Percentiles rank a stretch among this genome's conserved stretches.
Conservation (phyloP, 805 yeast species). For the Danielia reshetovae region DNA sequence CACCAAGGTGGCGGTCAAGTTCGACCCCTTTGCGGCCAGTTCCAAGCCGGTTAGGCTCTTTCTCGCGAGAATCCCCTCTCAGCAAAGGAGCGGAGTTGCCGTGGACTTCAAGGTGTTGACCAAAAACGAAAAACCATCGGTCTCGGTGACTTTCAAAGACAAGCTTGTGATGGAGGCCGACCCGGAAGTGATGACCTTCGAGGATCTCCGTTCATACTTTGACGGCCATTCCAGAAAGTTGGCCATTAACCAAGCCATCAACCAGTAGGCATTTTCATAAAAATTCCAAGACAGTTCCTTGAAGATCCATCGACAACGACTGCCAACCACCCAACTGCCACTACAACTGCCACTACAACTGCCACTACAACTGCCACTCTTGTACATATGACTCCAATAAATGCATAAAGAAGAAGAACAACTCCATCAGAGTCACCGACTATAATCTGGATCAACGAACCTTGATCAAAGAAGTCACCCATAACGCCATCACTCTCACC, state of each 20-base stretch:
- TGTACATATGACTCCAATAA: no score
- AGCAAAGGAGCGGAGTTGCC: slow-evolving; percentile 53
- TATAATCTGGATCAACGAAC: no score
- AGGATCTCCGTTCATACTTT: slow-evolving; percentile 61
- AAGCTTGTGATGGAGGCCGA: slow-evolving; percentile 66
- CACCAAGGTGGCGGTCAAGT: slow-evolving; percentile 67
- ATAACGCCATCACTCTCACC: background rate
- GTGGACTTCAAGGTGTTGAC: slow-evolving; percentile 62
- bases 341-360: no score
- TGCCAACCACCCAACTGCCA: no score
- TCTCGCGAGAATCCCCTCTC: slow-evolving; percentile 76
- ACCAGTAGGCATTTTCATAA: no score
- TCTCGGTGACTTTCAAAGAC: slow-evolving; percentile 76
- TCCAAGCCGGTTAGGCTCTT: slow-evolving; percentile 80
- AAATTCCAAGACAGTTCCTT: no score
- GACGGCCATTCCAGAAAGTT: slow-evolving; percentile 82
- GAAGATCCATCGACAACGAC: no score
- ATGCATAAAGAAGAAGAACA: no score
- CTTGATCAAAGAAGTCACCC: no score
- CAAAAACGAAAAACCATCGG: slow-evolving; percentile 45
- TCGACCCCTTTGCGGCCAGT: slow-evolving; percentile 67
- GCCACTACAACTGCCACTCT: no score
- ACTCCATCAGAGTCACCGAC: no score
- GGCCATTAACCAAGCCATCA: slow-evolving; percentile 68
- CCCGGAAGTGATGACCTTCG: slow-evolving; percentile 52